Evolutionary conservation across 1,139 yeast genomes (phyloP).

Genomic region (Pichia cactophila): DNA sequence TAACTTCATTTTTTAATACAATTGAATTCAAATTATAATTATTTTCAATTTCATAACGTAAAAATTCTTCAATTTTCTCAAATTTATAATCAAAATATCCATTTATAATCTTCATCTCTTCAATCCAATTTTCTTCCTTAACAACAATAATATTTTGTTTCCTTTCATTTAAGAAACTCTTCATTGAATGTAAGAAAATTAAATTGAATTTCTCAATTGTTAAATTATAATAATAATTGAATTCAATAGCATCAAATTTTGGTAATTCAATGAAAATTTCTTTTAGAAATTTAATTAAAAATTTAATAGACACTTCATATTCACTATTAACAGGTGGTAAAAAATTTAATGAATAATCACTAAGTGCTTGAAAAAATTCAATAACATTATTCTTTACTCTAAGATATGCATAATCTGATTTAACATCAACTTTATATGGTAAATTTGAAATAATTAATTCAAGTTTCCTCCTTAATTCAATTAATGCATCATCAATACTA

Average conservation of each 20-base stretch:
- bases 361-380: conserved; percentile 69
- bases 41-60: conserved; percentile 33
- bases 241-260: conserved; percentile 59
- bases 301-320: conserved; percentile 50
- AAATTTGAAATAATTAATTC: conserved; percentile 41
- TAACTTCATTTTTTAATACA: conserved; percentile 11
- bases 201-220: conserved; percentile 76
- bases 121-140: conserved; percentile 45
- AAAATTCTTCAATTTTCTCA: conserved; percentile 38
- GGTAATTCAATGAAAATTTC: conserved; percentile 63
- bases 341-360: conserved; percentile 72
- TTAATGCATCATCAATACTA: conserved; percentile 44
- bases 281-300: conserved; percentile 58
- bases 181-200: conserved; percentile 64
- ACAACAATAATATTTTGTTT: conserved; percentile 33
- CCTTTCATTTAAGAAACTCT: conserved; percentile 36
- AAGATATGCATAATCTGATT: conserved; percentile 80
- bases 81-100: conserved; percentile 47
- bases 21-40: conserved; percentile 19
- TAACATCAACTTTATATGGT: conserved; percentile 69
- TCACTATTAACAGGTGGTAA: conserved; percentile 71
- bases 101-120: conserved; percentile 54
- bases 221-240: conserved; percentile 62
- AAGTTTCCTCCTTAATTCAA: conserved; percentile 41
- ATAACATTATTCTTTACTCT: conserved; percentile 67